Evolutionary conservation across 2,329 filamentous ascomycete species (phyloP), one percentile per base, ranked within the genome.

Genomic region (Arthrobotrys musiformis): DNA sequence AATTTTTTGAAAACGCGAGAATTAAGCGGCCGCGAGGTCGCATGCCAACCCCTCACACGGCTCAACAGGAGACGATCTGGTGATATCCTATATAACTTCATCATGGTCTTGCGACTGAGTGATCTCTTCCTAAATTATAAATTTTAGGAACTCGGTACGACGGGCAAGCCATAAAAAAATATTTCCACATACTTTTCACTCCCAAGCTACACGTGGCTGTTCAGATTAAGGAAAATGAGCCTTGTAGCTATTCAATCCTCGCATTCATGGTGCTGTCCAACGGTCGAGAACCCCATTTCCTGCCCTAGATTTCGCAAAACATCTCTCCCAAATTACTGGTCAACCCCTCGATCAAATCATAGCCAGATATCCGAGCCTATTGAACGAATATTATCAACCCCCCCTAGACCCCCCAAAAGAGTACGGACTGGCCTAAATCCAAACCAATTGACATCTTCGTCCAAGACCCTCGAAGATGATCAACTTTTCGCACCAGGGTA

Each of bases 401-500:
- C 56, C 22, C 2, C 19, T 19, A 28, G 63, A 8, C 54, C 70
- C 28, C 33, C 52, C 44, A 75, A 75, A 28, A 75, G 33, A 37
- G n/a, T 44, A 13, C 54, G 70, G 44, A 63, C 62, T 11, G 37
- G 8, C 30, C 22, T 9, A 19, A 54, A 24, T 1, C 6, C 17
- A 13, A 56, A 17, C 9, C 24, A 13, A 19, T 26, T 26, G 15
- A 6, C 5, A 58, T 24, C 35, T 26, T 17, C 63, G 7, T 22
- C 22, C 15, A 17, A 24, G 8, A 17, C 33, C 9, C 24, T 58
- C n/a, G 54, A 69, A 50, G 63, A 56, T 30, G 28, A 69, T 42
- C 30, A 68, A 22, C 54, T 69, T 9, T 69, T 63, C 24, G 54
- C 44, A 28, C 28, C 52, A 22, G 63, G 19, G 6, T 75, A 63